Evolutionary conservation across 805 yeast genomes (phyloP), one percentile per base, ranked within the genome.

Genomic region (Suhomyces sp.): DNA sequence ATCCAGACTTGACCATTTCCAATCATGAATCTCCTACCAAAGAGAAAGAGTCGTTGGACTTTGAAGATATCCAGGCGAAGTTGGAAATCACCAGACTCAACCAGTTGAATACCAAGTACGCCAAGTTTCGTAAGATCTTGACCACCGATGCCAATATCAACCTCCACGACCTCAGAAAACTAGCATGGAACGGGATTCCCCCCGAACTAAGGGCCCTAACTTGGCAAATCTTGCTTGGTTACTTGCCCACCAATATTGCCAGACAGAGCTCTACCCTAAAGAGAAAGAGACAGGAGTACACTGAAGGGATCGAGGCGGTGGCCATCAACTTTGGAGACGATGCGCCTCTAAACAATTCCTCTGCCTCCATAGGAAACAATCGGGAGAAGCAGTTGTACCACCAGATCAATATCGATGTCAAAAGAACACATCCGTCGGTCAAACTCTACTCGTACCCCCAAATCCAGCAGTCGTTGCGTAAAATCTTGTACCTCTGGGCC

Each of bases 181-280:
- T 91, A 48, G 82, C 97, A 15, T 94, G 99, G 98, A 88, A 92
- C 61, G 99, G 99, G 1, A 82, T 94, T 5, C 98, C 99, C 0
- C 72, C 80, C 10, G 86, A 85, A 53, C 76, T 91, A 53, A 77
- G 98, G 54, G 88, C 97, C 0, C 71, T 86, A 41, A 83, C 88
- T 10, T 94, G 99, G 99, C 96, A 90, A 70, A 72, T 92, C 15
- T 69, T 94, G 47, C 77, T 93, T 49, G 98, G 98, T 0, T 94
- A 94, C 66, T 72, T 93, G 36, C 97, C 99, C 1, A 83, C 94
- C 1, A 94, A 91, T 65, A 80, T 86, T 24, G 83, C 86, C 46
- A 78, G 98, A 50, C 85, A 96, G 60, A 81, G 73, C 4, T 68
- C 85, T 0, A 86, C 91, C 1, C 68, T 93, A 50, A 78, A 81